Percentiles rank a stretch among this genome's conserved stretches.
These are phyloP conservation scores for Candolleomyces aberdarensis DNA, from an alignment of 768 basidiomycete species.

Conservation along the genomic window DNA sequence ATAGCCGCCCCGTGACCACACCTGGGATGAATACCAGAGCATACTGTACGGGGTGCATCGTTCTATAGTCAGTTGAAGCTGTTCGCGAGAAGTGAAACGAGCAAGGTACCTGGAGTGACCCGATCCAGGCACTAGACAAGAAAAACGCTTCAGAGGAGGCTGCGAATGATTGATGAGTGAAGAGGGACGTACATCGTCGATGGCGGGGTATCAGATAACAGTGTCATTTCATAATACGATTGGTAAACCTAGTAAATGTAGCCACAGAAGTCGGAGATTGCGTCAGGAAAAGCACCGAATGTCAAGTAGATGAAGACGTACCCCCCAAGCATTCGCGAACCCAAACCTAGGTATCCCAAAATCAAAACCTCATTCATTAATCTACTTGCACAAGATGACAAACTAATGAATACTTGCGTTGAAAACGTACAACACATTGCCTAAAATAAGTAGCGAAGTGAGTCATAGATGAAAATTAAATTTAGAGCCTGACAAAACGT, in stretches of 20 bases:
- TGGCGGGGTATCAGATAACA: slow-evolving; percentile 47
- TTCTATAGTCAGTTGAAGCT: not conserved
- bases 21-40: slow-evolving; percentile 49
- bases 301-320: slow-evolving; percentile 27
- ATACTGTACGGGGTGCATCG: slow-evolving; percentile 31
- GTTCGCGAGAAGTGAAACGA: too few species aligned
- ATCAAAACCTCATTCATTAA: slow-evolving; percentile 12
- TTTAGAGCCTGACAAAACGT: slow-evolving; percentile 11
- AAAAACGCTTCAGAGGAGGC: not conserved
- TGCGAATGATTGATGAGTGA: not conserved
- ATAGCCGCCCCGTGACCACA: slow-evolving; percentile 51
- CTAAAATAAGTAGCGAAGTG: slow-evolving; percentile 16
- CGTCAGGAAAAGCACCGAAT: not conserved
- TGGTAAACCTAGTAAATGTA: slow-evolving; percentile 56
- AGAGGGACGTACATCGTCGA: slow-evolving; percentile 56
- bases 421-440: slow-evolving; percentile 45
- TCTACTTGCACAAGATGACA: not conserved
- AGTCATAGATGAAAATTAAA: not conserved
- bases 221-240: slow-evolving; percentile 58
- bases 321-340: slow-evolving; percentile 74
- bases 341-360: slow-evolving; percentile 45
- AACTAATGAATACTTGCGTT: slow-evolving; percentile 30
- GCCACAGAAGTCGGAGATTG: not conserved
- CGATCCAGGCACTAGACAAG: slow-evolving; percentile 75
- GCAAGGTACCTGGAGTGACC: slow-evolving; percentile 61